Evolutionary conservation across 75 land plant species (phyloP), one percentile per base, ranked within the genome.

Genomic region (Cupressus sempervirens): DNA sequence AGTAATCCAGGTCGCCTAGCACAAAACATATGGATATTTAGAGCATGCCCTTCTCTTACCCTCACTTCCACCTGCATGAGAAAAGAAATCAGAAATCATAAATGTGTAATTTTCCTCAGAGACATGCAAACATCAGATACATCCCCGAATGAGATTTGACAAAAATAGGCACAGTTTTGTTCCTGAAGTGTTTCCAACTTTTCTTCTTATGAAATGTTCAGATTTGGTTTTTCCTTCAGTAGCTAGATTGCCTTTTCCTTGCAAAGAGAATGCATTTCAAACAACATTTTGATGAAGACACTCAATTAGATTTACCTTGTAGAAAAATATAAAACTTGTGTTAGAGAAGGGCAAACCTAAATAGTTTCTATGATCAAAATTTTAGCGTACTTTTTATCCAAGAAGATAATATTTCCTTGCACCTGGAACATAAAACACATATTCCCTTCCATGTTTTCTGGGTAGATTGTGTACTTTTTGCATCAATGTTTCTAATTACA

Each of bases 1-100:
- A 96, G 85, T 30, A 96, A 89, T 34, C 97, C 97, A 23, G 94
- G 96, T 41, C 88, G 88, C 29, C 90, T 88, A 2, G 93, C 90
- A 86, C 97, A 96, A 80, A 93, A 95, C 92, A 96, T 94, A 56
- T 96, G 93, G 58, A 95, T 94, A 72, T 92, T 92, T 34, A 92
- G 88, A 26, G 91, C 93, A 48, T 89, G 77, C 15, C 94, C 95
- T 86, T 93, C 93, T 76, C 93, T 90, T 38, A 82, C 70, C 87
- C 93, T 88, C 7, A 96, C 98, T 56, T 96, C 98, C 68, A 94
- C 92, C 98, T 96, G 86, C 67, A 83, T 30, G n/a, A 90, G 23
- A 58, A n/a, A 45, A 45, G 30, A n/a, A 41, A 45, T 79, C 26
- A 20, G 10, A 79, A 79, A 79, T 79, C 13, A 79, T 5, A 29